Evolutionary conservation across 805 yeast genomes (phyloP).

Genomic region (Candida schatavii): DNA sequence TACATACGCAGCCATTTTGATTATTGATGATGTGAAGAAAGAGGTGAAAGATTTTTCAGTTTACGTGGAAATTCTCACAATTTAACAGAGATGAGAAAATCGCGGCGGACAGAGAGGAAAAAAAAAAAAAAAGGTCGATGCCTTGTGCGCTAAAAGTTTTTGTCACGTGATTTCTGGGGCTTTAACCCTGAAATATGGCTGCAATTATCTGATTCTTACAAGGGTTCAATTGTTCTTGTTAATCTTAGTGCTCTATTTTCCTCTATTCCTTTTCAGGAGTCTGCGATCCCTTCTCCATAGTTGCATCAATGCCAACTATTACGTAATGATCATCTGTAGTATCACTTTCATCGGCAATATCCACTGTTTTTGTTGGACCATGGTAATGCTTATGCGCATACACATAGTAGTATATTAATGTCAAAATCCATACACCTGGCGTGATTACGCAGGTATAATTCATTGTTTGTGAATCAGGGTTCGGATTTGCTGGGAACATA

Average conservation of each 20-base stretch:
- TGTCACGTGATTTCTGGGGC: slow-evolving; percentile 1
- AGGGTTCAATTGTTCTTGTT: too few relatives aligned
- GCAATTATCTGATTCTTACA: neutral
- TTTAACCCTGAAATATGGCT: neutral
- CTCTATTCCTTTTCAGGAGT: neutral
- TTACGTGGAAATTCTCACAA: neutral
- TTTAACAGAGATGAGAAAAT: neutral
- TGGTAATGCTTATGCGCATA: slow-evolving; percentile 53
- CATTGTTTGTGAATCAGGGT: slow-evolving; percentile 49
- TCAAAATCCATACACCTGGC: slow-evolving; percentile 56
- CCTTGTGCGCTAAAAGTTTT: neutral
- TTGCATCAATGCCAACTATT: slow-evolving; percentile 3
- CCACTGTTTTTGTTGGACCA: slow-evolving; percentile 44
- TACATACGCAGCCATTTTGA: slow-evolving; percentile 35
- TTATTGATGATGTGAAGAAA: slow-evolving; percentile 5
- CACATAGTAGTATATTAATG: slow-evolving; percentile 48
- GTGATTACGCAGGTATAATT: slow-evolving; percentile 68
- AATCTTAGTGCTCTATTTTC: too few relatives aligned
- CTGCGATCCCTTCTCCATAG: neutral
- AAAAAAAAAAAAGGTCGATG: neutral
- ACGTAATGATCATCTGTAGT: neutral
- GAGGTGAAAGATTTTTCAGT: neutral
- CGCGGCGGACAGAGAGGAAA: neutral
- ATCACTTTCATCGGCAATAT: slow-evolving; percentile 2
- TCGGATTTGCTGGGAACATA: slow-evolving; percentile 56